Evolutionary conservation across 2,329 filamentous ascomycete species (phyloP), one percentile per base, ranked within the genome.

Genomic region (Trichoderma sp.): DNA sequence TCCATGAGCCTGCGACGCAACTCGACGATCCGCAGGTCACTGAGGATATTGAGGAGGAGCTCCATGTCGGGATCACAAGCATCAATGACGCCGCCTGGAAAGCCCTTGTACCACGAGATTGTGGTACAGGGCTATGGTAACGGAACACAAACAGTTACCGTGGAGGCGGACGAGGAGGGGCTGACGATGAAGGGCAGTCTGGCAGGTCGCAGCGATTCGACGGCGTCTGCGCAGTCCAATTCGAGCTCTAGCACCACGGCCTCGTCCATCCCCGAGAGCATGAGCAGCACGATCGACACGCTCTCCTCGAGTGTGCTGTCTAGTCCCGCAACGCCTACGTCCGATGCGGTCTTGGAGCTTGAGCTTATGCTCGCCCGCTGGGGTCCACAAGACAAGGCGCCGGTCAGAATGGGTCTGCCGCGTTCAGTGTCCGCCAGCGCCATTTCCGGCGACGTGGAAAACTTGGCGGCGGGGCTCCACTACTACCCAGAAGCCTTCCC

Each of bases 111-210:
- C 69, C 83, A 84, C 65, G 85, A 88, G 72, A 86, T 87, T 32
- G 77, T 86, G 0, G 80, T 87, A 7, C 80, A 83, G 5, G 84
- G 84, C 0, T 87, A 87, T 69, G 85, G 85, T 11, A 87, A 87
- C 59, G 84, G 84, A 1, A 85, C 82, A 2, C 84, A 84, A 43
- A 72, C 77, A 1, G 79, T 81, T 4, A 54, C 77, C 6, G 75
- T 75, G 5, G 39, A 68, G 13, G 24, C 37, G 16, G 64, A 56
- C 8, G 67, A 72, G 0, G 58, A 56, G 14, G 24, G 54, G 10
- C 65, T 63, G 32, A 51, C 34, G 59, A 58, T 66, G 26, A 70
- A 70, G 16, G 66, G 68, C 13, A 66, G 68, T 14, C 72, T 72
- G 69, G 72, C 74, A 1, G 71, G 65, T 30, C 69, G 74, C 21